Base-by-base conservation (phyloP, 2,329 filamentous ascomycete species). In the Hymenoscyphus linearis region DNA sequence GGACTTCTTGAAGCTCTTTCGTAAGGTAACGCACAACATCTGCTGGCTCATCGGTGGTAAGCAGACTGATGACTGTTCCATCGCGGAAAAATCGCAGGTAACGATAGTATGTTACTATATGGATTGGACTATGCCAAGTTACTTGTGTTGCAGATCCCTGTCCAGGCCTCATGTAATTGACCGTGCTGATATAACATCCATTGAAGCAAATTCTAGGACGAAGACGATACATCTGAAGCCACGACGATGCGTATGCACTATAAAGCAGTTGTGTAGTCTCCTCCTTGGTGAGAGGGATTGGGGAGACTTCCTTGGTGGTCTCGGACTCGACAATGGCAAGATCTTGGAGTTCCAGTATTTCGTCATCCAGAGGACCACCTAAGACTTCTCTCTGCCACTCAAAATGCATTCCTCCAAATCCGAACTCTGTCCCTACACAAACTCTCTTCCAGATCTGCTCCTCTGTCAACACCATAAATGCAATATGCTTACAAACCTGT, bases 21-120 rank as follows among this genome's bases (percentile, higher is more conserved):
- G 85, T 91, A 22, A 99, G 80, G 69, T 93, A 83, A 60, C 92
- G 90, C 0, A 99, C 91, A 13, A 98, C 90, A 18, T 96, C 90
- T n/a, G 82, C 76, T 0, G 95, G 95, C 72, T 96, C 91, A 4
- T 83, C 77, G 0, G 90, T 96, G 0, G 89, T 91, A 37, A 96
- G 82, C 1, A 99, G 81, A 59, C 87, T 91, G 62, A 98, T 86
- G 65, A 83, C 85, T 1, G 89, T 88, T 31, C 95, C 95, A 74
- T 98, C 91, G 26, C 92, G 89, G 77, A 95, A 95, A 78, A 99
- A 95, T 58, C 95, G 90, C 3, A 99, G 83, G 76, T 98, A 99
- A 61, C 95, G 91, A 77, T 96, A 99, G 77, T 98, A 99, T 0
- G 95, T 99, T 55, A 99, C 92, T 62, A 98, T 96, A 73, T 96